Percentiles rank a stretch among this genome's conserved stretches.
Conservation (phyloP, 139 green algal genomes). For the Choricystis sp. region DNA sequence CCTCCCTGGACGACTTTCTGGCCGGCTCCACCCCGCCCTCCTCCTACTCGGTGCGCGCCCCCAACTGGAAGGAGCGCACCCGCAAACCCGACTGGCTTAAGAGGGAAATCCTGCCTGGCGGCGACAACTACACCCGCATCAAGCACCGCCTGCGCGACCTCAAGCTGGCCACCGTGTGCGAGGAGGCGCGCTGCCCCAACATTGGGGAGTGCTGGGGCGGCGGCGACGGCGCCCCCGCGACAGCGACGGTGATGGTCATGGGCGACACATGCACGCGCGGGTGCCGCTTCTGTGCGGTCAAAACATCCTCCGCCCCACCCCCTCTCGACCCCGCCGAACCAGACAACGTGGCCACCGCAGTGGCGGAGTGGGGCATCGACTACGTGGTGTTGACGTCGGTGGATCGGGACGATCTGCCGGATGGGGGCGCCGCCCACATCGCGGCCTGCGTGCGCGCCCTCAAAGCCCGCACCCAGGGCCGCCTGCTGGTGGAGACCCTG, state of each 20-base stretch:
- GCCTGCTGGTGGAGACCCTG: constrained; percentile 9
- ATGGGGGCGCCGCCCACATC: constrained; percentile 78
- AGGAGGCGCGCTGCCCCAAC: constrained; percentile 92
- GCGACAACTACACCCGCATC: constrained; percentile 49
- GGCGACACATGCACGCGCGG: constrained; percentile 84
- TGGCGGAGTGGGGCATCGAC: constrained; percentile 65
- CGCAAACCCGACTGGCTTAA: constrained; percentile 99
- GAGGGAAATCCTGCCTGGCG: constrained; percentile 64
- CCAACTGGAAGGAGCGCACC: constrained; percentile 51
- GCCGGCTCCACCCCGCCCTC: constrained; percentile 1
- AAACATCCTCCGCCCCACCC: constrained; percentile 45
- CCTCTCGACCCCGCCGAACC: constrained; percentile 57
- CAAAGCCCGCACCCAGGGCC: constrained; percentile 12
- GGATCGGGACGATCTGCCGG: constrained; percentile 75
- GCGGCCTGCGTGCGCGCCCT: constrained; percentile 43
- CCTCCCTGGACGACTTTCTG: constrained; percentile 47
- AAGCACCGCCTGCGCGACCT: constrained; percentile 86
- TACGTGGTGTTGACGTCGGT: constrained; percentile 87
- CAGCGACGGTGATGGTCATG: constrained; percentile 81
- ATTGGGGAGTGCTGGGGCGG: constrained; percentile 92
- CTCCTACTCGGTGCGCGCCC: constrained; percentile 48
- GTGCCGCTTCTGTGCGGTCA: constrained; percentile 81
- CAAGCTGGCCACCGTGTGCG: constrained; percentile 92
- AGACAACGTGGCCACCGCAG: constrained; percentile 50
- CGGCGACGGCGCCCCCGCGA: constrained; percentile 57